These are phyloP conservation scores for Sugiyamaella castrensis DNA, from an alignment of 1,139 yeast species.

Conservation along the genomic window DNA sequence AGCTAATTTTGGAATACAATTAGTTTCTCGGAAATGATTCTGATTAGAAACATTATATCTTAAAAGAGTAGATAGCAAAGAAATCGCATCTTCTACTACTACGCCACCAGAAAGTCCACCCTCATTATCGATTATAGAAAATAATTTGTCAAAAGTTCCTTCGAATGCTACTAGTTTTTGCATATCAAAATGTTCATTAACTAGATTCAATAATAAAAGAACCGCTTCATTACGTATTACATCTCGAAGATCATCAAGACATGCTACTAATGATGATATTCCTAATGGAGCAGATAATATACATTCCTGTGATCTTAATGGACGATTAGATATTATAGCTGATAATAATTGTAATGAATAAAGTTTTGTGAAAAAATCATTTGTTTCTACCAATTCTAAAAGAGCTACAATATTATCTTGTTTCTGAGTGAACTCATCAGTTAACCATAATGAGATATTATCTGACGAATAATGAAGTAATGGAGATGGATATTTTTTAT, in stretches of 20 bases:
- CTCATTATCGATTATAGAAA: constrained; percentile 74
- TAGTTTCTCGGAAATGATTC: constrained; percentile 80
- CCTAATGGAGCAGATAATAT: constrained; percentile 76
- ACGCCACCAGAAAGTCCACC: constrained; percentile 94
- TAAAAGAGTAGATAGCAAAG: constrained; percentile 67
- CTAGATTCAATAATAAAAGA: constrained; percentile 76
- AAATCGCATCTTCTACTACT: constrained; percentile 86
- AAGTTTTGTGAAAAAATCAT: constrained; percentile 70
- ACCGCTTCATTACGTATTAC: constrained; percentile 87
- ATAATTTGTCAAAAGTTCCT: constrained; percentile 80
- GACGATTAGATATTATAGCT: constrained; percentile 76
- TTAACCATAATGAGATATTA: constrained; percentile 91
- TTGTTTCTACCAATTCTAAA: constrained; percentile 52
- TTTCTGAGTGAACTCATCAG: constrained; percentile 79
- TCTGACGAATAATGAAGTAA: constrained; percentile 34
- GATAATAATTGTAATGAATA: constrained; percentile 84
- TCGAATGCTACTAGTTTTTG: constrained; percentile 95
- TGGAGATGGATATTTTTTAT: constrained; percentile 15
- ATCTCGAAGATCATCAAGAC: constrained; percentile 71
- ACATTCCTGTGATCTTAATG: constrained; percentile 69
- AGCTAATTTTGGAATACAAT: constrained; percentile 65
- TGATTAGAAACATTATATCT: constrained; percentile 89
- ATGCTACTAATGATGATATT: constrained; percentile 66
- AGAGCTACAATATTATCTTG: constrained; percentile 56
- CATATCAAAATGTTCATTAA: constrained; percentile 76